phyloP scores from a whole-genome alignment of 768 basidiomycete species.

The Ramaria sp. region DNA sequence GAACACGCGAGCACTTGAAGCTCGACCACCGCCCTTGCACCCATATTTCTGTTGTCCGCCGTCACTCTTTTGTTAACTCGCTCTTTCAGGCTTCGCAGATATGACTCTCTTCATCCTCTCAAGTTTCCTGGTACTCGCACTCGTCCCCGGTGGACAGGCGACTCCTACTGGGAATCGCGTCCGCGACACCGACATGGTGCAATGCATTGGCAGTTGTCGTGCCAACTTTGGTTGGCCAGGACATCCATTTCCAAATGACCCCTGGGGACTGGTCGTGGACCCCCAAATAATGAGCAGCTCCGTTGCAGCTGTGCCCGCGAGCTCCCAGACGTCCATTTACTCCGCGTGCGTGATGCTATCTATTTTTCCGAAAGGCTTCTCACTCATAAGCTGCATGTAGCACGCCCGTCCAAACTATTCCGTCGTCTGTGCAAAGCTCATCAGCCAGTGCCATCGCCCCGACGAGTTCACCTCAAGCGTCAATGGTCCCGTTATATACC shows the following conservation, averaged over 20 bases:
- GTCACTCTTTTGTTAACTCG: constrained; percentile 23
- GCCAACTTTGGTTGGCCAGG: constrained; percentile 38
- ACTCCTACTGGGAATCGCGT: constrained; percentile 30
- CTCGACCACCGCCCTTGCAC: no score
- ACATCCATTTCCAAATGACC: constrained; percentile 39
- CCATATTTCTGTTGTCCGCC: background rate
- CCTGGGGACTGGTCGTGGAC: constrained; percentile 43
- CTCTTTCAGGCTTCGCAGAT: background rate
- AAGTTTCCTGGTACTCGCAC: constrained; percentile 15
- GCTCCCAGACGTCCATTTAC: background rate
- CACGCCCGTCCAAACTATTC: background rate
- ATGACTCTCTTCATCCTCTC: constrained; percentile 15
- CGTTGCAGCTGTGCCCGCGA: background rate
- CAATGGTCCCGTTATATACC: background rate
- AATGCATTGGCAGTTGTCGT: constrained; percentile 31
- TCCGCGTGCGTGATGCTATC: background rate
- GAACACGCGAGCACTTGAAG: no score
- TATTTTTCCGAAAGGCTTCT: no score
- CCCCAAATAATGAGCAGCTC: constrained; percentile 11
- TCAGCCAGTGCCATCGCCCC: no score
- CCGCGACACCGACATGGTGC: constrained; percentile 22
- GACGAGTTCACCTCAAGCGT: background rate
- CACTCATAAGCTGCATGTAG: no score
- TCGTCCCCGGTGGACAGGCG: constrained; percentile 29
- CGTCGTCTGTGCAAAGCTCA: no score